Percentiles rank a stretch among this genome's conserved stretches.
These are phyloP conservation scores for Eimeria maxima DNA, from an alignment of 169 alveolate genomes.

Conservation along the genomic window DNA sequence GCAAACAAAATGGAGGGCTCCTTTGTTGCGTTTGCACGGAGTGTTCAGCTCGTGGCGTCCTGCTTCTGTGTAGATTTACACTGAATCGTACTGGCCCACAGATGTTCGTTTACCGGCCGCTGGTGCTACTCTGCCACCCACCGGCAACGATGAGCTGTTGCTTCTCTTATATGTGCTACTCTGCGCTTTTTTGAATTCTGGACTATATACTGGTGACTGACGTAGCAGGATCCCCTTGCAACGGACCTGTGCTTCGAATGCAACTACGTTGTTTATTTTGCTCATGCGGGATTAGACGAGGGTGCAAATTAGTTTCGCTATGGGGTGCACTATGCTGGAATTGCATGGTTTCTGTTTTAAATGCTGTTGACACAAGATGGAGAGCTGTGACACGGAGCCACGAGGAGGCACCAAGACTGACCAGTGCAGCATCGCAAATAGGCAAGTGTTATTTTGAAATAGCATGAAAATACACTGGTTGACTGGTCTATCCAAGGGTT, in stretches of 20 bases:
- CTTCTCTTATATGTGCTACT: not conserved
- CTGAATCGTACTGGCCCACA: not conserved
- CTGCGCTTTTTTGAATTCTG: not conserved
- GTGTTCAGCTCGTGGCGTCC: not conserved
- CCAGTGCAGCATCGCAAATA: not conserved
- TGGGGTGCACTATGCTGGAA: not conserved
- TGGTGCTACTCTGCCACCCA: not conserved
- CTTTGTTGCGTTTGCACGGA: not conserved
- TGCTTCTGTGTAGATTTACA: not conserved
- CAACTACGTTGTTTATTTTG: not conserved
- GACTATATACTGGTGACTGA: not conserved
- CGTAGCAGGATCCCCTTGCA: not conserved
- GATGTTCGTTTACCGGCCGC: not conserved
- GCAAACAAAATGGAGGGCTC: not conserved
- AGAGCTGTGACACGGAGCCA: not conserved
- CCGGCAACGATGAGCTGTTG: not conserved
- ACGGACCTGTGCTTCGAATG: not conserved
- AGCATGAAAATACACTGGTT: not conserved
- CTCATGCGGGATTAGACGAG: not conserved
- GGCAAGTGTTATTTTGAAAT: not conserved
- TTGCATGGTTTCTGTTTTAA: not conserved
- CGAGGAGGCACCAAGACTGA: not conserved
- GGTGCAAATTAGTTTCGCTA: not conserved
- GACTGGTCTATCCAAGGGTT: too few relatives aligned
- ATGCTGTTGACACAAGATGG: not conserved